Conservation (phyloP, 164 flowering plant species). For the Kingdonia uniflora region DNA sequence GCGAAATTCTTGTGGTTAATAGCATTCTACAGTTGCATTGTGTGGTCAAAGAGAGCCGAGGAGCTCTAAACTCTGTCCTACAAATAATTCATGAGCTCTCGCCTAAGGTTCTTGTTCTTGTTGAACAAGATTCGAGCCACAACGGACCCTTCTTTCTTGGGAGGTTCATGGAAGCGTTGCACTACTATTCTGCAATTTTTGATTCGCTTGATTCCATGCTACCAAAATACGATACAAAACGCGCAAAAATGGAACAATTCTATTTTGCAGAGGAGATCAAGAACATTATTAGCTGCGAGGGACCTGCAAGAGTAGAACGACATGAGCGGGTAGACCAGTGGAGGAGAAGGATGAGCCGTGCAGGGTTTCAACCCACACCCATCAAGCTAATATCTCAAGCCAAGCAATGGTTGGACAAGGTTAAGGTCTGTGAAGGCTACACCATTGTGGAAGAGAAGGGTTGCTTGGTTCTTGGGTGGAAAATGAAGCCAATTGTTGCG, state of each 20-base stretch:
- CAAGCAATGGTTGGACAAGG: constrained; percentile 37
- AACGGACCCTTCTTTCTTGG: constrained; percentile 61
- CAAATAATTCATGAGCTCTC: constrained; percentile 39
- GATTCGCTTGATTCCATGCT: constrained; percentile 50
- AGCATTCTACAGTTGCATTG: constrained; percentile 55
- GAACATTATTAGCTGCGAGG: constrained; percentile 61
- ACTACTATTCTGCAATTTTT: constrained; percentile 52
- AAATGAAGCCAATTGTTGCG: constrained; percentile 48
- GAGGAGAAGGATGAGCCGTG: constrained; percentile 57
- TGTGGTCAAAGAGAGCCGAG: constrained; percentile 57
- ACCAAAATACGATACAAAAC: constrained; percentile 45
- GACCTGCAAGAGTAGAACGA: constrained; percentile 47
- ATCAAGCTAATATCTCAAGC: constrained; percentile 38
- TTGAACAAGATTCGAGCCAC: constrained; percentile 58
- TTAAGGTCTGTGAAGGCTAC: constrained; percentile 37
- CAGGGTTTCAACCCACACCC: constrained; percentile 54
- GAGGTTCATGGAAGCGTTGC: constrained; percentile 56
- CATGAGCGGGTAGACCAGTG: constrained; percentile 58
- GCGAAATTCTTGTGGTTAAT: constrained; percentile 38
- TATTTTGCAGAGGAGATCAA: constrained; percentile 60
- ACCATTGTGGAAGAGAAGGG: constrained; percentile 59
- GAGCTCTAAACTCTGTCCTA: constrained; percentile 48
- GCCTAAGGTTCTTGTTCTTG: constrained; percentile 32
- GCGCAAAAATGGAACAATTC: constrained; percentile 55
- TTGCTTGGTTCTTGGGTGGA: constrained; percentile 58